Evolutionary conservation across 1,284 basidiomycete genomes (phyloP).

Genomic region (Malassezia dermatis): DNA sequence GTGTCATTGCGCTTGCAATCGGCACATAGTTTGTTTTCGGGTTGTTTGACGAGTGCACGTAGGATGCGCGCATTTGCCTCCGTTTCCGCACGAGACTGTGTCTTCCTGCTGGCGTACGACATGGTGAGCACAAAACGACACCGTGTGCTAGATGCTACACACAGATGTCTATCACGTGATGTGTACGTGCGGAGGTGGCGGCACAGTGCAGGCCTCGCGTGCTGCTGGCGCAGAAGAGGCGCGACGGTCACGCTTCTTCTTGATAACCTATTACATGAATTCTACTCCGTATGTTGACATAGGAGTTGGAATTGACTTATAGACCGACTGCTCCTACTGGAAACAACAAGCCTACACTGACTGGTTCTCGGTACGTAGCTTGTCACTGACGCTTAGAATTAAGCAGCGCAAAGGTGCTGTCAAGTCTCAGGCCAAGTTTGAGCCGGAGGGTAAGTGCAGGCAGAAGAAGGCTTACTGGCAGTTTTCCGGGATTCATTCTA

Average conservation of each 20-base stretch:
- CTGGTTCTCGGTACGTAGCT: constrained; percentile 46
- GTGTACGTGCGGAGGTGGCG: not conserved
- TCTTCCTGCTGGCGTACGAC: constrained; percentile 28
- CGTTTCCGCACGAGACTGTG: constrained; percentile 42
- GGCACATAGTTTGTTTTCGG: constrained; percentile 79
- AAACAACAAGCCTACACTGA: constrained; percentile 49
- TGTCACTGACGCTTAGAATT: constrained; percentile 2
- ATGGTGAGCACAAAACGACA: constrained; percentile 16
- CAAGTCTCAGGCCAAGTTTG: constrained; percentile 54
- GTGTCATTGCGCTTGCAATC: constrained; percentile 57
- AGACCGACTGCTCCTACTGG: constrained; percentile 20
- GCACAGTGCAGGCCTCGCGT: not conserved
- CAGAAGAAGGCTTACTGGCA: constrained; percentile 41
- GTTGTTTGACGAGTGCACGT: constrained; percentile 50
- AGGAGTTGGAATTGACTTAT: not conserved
- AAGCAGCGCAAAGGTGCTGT: constrained; percentile 44
- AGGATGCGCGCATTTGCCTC: constrained; percentile 42
- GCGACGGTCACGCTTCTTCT: not conserved
- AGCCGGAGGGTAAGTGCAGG: constrained; percentile 48
- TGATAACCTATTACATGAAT: constrained; percentile 12
- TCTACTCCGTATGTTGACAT: constrained; percentile 19
- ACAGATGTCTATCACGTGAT: not conserved
- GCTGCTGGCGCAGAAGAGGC: not conserved
- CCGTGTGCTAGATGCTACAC: not conserved
- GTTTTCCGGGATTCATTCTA: constrained; percentile 91